Evolutionary conservation across 1,139 yeast genomes (phyloP).

Genomic region (Taphrina deformans): DNA sequence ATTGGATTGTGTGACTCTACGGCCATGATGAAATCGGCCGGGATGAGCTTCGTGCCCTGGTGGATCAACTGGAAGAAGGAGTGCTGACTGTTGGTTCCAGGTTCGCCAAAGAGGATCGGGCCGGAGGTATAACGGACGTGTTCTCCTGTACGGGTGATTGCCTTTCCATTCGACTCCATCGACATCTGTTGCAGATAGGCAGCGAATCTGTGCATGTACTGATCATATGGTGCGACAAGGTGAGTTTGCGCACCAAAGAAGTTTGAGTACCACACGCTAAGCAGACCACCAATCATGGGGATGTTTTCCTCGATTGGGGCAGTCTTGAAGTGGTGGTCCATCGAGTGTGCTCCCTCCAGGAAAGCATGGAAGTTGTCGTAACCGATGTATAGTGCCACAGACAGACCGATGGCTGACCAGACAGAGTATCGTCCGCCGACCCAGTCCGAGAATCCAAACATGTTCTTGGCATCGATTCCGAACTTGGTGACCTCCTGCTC

Average conservation of each 20-base stretch:
- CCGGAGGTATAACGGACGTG: conserved; percentile 96
- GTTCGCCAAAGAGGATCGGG: conserved; percentile 93
- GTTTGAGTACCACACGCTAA: conserved; percentile 97
- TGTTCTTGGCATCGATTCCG: conserved; percentile 95
- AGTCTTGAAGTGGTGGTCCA: conserved; percentile 81
- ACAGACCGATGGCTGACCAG: conserved; percentile 97
- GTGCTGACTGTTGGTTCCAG: conserved; percentile 98
- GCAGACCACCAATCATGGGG: conserved; percentile 87
- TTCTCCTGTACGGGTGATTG: conserved; percentile 86
- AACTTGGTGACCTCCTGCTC: conserved; percentile 86
- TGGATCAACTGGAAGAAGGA: conserved; percentile 99
- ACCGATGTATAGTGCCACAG: conserved; percentile 93
- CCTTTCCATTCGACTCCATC: conserved; percentile 98
- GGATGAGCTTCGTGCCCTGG: conserved; percentile 97
- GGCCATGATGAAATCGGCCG: conserved; percentile 93
- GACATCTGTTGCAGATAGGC: conserved; percentile 97
- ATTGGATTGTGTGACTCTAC: conserved; percentile 98
- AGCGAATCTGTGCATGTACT: conserved; percentile 97
- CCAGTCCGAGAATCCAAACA: conserved; percentile 98
- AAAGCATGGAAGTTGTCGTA: conserved; percentile 87
- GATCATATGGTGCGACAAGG: conserved; percentile 96
- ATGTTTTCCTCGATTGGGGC: conserved; percentile 89
- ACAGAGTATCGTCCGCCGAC: conserved; percentile 99
- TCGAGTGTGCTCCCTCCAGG: conserved; percentile 96
- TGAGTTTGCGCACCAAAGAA: conserved; percentile 98